Evolutionary conservation across 2,329 filamentous ascomycete species (phyloP).

Genomic region (Penicillium hesseltinei): DNA sequence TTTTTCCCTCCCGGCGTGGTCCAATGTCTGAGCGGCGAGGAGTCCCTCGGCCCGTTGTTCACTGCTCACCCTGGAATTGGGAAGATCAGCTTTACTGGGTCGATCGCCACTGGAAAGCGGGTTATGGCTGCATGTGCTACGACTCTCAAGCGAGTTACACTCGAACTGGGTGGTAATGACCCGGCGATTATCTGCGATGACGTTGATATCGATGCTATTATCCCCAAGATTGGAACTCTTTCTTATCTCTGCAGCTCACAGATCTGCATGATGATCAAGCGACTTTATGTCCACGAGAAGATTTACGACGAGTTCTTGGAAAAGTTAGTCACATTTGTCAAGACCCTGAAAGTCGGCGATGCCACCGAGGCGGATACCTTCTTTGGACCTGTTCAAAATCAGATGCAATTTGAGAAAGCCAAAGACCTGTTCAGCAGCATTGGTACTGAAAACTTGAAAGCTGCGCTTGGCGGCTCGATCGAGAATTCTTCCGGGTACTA

Average conservation of each 20-base stretch:
- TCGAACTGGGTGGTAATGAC: constrained; percentile 58
- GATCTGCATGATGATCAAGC: constrained; percentile 58
- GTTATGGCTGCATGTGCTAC: constrained; percentile 52
- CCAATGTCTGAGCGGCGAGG: constrained; percentile 56
- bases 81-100: constrained; percentile 61
- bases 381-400: constrained; percentile 63
- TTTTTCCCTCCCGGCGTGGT: constrained; percentile 58
- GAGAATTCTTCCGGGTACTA: constrained; percentile 54
- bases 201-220: constrained; percentile 49
- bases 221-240: constrained; percentile 47
- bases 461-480: constrained; percentile 51
- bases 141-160: constrained; percentile 55
- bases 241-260: constrained; percentile 56
- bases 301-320: constrained; percentile 58
- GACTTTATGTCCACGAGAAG: constrained; percentile 60
- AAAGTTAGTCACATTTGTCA: constrained; percentile 48
- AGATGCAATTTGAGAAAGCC: constrained; percentile 63
- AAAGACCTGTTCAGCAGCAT: constrained; percentile 57
- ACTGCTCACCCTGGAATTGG: constrained; percentile 55
- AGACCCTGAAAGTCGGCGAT: constrained; percentile 41
- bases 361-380: constrained; percentile 46
- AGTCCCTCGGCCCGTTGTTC: constrained; percentile 54
- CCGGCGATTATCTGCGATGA: constrained; percentile 55
- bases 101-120: constrained; percentile 50
- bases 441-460: constrained; percentile 53